Base-by-base conservation (phyloP, 176 grass and related monocot species). In the Oryza punctata region DNA sequence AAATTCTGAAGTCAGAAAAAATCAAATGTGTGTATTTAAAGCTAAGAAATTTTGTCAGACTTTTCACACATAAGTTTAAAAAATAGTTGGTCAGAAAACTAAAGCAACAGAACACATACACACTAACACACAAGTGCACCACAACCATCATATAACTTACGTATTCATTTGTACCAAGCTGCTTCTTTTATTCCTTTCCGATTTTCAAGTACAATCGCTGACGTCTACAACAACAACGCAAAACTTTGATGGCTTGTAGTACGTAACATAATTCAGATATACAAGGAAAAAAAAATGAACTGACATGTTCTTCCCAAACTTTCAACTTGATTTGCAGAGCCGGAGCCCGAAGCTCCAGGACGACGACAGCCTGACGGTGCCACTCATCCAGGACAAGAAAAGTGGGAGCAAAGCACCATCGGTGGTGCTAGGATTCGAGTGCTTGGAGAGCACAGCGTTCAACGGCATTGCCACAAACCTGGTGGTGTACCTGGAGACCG, bases 401-500 rank as follows among this genome's bases (percentile, higher is more conserved):
- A 79, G 43, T 0, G 75, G 81, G 12, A 84, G 75, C 80, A 83
- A 83, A 46, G 87, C 75, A 19, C 87, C 87, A 6, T 75, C 75
- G 1, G 32, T 88, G 14, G 60, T 88, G 9, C 87, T 88, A 69
- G 83, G 49, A 6, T 83, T 92, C 9, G 70, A 82, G 45, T 89
- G 70, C 80, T 38, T 92, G 32, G 90, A 92, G 76, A 89, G 84
- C 76, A 79, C 88, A 16, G 90, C 70, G 15, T 92, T 86, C 65
- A 83, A 83, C 60, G 87, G 87, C 38, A 77, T 89, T 77, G 82
- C 30, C 73, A 82, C 87, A 14, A 94, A 94, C 83, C 69, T 94
- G 70, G 87, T 91, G 75, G 78, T 87, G 44, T 94, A 91, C 78
- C 92, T 94, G n/a, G 71, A 70, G 45, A 89, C 12, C 12, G 81